These are phyloP conservation scores for Penicillium brevicompactum DNA, from an alignment of 2,329 filamentous ascomycete species.

Conservation along the genomic window DNA sequence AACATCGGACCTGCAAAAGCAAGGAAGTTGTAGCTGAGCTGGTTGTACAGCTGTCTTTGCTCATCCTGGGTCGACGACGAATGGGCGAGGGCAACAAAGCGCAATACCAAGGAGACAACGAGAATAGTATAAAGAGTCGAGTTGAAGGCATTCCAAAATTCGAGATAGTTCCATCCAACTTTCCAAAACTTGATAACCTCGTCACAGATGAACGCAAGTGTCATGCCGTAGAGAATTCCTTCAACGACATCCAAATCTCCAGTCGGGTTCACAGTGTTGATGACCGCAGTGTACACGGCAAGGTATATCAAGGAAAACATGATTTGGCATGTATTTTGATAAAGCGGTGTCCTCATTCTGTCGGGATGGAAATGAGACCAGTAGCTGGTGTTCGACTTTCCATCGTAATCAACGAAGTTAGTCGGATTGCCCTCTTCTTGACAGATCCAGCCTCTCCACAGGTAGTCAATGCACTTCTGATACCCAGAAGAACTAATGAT, in stretches of 20 bases:
- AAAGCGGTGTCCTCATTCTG: slow-evolving; percentile 86
- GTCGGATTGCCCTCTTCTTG: slow-evolving; percentile 89
- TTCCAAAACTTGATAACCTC: slow-evolving; percentile 91
- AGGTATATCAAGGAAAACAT: slow-evolving; percentile 82
- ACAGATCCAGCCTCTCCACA: slow-evolving; percentile 96
- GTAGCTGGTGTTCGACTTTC: slow-evolving; percentile 77
- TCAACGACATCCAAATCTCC: slow-evolving; percentile 86
- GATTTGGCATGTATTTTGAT: slow-evolving; percentile 89
- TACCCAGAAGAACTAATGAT: slow-evolving; percentile 93
- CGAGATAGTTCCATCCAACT: slow-evolving; percentile 84
- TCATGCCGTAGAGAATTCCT: slow-evolving; percentile 85
- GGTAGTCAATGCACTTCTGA: slow-evolving; percentile 88
- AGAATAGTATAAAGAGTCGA: slow-evolving; percentile 77
- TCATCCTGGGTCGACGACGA: slow-evolving; percentile 51
- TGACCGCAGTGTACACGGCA: slow-evolving; percentile 80
- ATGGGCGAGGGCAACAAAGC: slow-evolving; percentile 75
- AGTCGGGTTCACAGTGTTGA: slow-evolving; percentile 87
- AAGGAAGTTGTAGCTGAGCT: slow-evolving; percentile 88
- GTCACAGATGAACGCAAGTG: slow-evolving; percentile 85
- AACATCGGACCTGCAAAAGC: slow-evolving; percentile 96
- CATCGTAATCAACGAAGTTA: slow-evolving; percentile 84
- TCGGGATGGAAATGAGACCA: slow-evolving; percentile 87
- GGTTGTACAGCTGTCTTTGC: slow-evolving; percentile 67
- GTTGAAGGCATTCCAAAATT: slow-evolving; percentile 98
- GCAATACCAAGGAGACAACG: slow-evolving; percentile 73